These are phyloP conservation scores for Penicillium desertorum DNA, from an alignment of 495 filamentous ascomycete genomes.

Conservation along the genomic window DNA sequence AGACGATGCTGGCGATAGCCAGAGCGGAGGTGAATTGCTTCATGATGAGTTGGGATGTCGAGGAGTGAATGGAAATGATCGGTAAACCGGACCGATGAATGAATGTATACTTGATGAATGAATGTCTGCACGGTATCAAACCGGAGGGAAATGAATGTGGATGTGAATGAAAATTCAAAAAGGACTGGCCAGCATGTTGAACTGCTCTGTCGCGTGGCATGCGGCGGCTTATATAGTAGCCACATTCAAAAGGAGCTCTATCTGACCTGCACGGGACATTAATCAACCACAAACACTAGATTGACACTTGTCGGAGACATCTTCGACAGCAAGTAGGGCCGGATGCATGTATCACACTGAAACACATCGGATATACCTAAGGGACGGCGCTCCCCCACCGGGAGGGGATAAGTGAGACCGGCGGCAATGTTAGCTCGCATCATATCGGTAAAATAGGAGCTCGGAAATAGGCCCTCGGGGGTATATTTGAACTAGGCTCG, in stretches of 20 bases:
- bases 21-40: conserved; percentile 34
- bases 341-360: conserved; percentile 16
- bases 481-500: conserved; percentile 4
- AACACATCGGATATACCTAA: conserved; percentile 18
- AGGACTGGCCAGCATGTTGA: conserved; percentile 20
- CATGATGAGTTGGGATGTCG: conserved; percentile 26
- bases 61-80: conserved; percentile 28
- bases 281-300: conserved; percentile 25
- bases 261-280: background rate
- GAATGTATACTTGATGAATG: conserved; percentile 28
- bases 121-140: conserved; percentile 38
- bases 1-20: conserved; percentile 49
- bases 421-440: conserved; percentile 6
- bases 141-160: conserved; percentile 34
- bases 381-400: conserved; percentile 13
- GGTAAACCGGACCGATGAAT: conserved; percentile 38
- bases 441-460: background rate
- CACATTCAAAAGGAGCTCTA: background rate
- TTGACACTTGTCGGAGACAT: background rate
- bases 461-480: background rate
- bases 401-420: conserved; percentile 18
- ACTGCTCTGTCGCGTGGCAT: conserved; percentile 2
- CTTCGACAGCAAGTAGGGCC: conserved; percentile 9
- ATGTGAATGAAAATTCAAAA: conserved; percentile 20
- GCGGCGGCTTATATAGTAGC: conserved; percentile 15